Evolutionary conservation across 805 yeast genomes (phyloP), one percentile per base, ranked within the genome.

Genomic region (Wickerhamiella kazuoi): DNA sequence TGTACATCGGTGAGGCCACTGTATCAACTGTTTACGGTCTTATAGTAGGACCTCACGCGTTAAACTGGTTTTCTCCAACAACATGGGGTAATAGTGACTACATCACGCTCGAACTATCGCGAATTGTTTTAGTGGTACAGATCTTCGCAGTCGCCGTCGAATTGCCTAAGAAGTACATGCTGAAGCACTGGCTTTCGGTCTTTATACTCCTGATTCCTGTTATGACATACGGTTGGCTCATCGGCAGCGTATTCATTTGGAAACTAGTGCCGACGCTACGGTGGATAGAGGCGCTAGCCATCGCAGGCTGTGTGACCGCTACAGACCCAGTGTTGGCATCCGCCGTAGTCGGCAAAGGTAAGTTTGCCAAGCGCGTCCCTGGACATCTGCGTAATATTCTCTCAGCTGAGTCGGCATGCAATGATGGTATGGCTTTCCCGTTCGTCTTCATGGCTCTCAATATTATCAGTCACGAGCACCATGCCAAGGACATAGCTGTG

Each of bases 351-450:
- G 94, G 94, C 56, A 84, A 80, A 50, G 94, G 94, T 47, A 80
- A 81, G 54, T 84, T 84, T 55, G 94, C 94, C 13, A 72, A 72
- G 51, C 70, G 94, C 40, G 93, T 84, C 15, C 93, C 94, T 1
- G 94, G 93, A n/a, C 95, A 84, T 59, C 65, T 84, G 60, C 67
- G 93, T 49, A 79, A 83, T 52, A 59, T 84, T 35, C 62, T 86
- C 20, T 72, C 86, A 23, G 93, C 94, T 0, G 93, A 82, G 50
- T 77, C 87, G 0, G 93, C 86, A 3, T 79, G 94, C 55, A 84
- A 84, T 57, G 96, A 84, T 53, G 96, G 96, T 34, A 78, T 84
- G 90, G 95, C 95, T 0, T 84, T 81, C 53, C 96, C 96, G 0
- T 84, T 84, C 53, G 79, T 81, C 20, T 66, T 60, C 57, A 53